phyloP scores from a whole-genome alignment of 805 yeast species.

The Ogataea thermomethanolica region DNA sequence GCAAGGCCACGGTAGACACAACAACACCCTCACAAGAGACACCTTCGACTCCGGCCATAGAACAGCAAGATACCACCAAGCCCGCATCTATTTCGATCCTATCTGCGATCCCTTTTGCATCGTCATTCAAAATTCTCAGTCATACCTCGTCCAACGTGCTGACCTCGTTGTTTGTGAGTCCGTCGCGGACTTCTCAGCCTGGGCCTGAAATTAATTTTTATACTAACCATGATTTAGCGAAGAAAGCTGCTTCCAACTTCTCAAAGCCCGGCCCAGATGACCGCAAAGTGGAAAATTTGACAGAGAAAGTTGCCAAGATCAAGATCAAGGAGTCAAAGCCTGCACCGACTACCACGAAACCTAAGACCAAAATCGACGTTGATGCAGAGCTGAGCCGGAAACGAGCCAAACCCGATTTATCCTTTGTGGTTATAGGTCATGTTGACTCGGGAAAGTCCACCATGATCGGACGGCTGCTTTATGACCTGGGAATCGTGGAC shows the following conservation, averaged over 20 bases:
- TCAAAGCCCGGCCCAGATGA: constrained; percentile 83
- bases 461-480: constrained; percentile 67
- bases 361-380: constrained; percentile 43
- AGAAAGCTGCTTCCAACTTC: constrained; percentile 52
- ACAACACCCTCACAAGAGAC: too few relatives aligned
- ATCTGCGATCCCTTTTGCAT: background rate
- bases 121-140: constrained; percentile 2
- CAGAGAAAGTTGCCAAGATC: constrained; percentile 25
- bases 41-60: background rate
- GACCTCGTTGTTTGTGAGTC: constrained; percentile 2
- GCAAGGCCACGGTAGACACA: too few relatives aligned
- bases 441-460: constrained; percentile 87
- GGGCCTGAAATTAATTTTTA: constrained; percentile 3
- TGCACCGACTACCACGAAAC: constrained; percentile 33
- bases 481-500: constrained; percentile 65
- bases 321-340: constrained; percentile 17
- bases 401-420: constrained; percentile 48
- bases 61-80: background rate
- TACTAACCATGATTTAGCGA: constrained; percentile 42
- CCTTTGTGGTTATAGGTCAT: constrained; percentile 83
- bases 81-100: background rate
- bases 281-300: constrained; percentile 25
- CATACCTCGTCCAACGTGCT: background rate
- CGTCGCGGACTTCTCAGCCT: constrained; percentile 1
- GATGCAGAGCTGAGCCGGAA: constrained; percentile 36